These are phyloP conservation scores for Clonostachys sp. DNA, from an alignment of 2,329 filamentous ascomycete species.

Conservation along the genomic window DNA sequence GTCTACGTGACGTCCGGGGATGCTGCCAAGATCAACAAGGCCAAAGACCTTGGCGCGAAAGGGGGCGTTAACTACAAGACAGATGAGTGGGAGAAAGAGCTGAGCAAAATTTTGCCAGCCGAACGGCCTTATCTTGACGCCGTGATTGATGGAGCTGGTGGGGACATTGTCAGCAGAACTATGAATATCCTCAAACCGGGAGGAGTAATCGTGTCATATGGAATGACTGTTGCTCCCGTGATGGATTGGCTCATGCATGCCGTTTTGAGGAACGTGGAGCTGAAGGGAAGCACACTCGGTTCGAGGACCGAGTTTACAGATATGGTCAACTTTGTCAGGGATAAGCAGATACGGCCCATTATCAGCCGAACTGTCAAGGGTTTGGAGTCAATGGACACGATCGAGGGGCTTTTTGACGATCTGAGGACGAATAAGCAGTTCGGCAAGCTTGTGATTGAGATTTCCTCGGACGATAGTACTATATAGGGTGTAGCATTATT, in stretches of 20 bases:
- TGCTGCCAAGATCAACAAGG: constrained; percentile 69
- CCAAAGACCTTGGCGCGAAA: constrained; percentile 66
- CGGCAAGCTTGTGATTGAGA: constrained; percentile 83
- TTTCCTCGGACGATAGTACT: constrained; percentile 20
- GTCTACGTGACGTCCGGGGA: constrained; percentile 78
- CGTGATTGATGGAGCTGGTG: constrained; percentile 87
- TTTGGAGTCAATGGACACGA: constrained; percentile 69
- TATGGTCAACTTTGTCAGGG: constrained; percentile 78
- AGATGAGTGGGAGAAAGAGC: constrained; percentile 74
- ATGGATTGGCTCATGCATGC: constrained; percentile 85
- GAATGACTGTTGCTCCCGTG: constrained; percentile 83
- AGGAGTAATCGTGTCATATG: constrained; percentile 78
- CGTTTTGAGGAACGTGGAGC: constrained; percentile 81
- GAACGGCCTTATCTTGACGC: constrained; percentile 71
- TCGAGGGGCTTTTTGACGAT: constrained; percentile 79
- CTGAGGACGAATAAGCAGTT: constrained; percentile 86
- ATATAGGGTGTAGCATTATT: too few relatives aligned
- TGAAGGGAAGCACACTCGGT: constrained; percentile 89
- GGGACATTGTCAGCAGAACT: constrained; percentile 70
- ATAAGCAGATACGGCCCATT: constrained; percentile 70
- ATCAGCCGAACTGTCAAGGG: constrained; percentile 72
- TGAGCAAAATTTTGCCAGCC: constrained; percentile 56
- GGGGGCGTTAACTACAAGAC: constrained; percentile 83
- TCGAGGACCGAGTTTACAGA: constrained; percentile 84
- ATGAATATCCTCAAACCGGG: constrained; percentile 70